Evolutionary conservation across 2,329 filamentous ascomycete genomes (phyloP).

Genomic region (Hypoxylon sp.): DNA sequence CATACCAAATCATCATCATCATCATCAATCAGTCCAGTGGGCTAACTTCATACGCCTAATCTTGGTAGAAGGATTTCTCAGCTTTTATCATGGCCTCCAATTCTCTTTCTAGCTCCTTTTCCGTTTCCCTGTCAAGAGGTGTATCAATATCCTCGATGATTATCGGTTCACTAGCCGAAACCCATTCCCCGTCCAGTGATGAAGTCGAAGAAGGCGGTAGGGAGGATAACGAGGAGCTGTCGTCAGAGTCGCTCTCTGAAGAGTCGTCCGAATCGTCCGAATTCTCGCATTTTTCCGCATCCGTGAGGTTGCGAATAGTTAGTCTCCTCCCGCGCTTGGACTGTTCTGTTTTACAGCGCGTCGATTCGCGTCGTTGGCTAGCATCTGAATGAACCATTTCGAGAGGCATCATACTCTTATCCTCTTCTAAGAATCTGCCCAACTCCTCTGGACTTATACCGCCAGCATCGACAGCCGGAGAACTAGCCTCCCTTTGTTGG

Average conservation of each 20-base stretch:
- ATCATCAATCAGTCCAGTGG: not conserved
- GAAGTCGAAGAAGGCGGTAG: conserved; percentile 29
- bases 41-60: conserved; percentile 9
- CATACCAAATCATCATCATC: not conserved
- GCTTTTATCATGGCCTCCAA: conserved; percentile 16
- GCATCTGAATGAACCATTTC: conserved; percentile 4
- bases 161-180: conserved; percentile 16
- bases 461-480: not conserved
- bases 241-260: conserved; percentile 43
- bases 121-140: not conserved
- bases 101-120: conserved; percentile 12
- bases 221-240: conserved; percentile 10
- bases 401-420: conserved; percentile 33
- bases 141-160: not conserved
- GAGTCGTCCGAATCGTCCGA: conserved; percentile 33
- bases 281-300: conserved; percentile 27
- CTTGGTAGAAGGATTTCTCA: conserved; percentile 23
- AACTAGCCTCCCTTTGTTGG: conserved; percentile 3
- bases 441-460: conserved; percentile 23
- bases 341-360: conserved; percentile 10
- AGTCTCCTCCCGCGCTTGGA: conserved; percentile 24
- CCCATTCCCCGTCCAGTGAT: conserved; percentile 31
- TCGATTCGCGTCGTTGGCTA: conserved; percentile 9
- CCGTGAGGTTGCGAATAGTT: conserved; percentile 38
- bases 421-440: conserved; percentile 24